Evolutionary conservation across 1,139 yeast genomes (phyloP), one percentile per base, ranked within the genome.

Genomic region (Geotrichum phurueaensis): DNA sequence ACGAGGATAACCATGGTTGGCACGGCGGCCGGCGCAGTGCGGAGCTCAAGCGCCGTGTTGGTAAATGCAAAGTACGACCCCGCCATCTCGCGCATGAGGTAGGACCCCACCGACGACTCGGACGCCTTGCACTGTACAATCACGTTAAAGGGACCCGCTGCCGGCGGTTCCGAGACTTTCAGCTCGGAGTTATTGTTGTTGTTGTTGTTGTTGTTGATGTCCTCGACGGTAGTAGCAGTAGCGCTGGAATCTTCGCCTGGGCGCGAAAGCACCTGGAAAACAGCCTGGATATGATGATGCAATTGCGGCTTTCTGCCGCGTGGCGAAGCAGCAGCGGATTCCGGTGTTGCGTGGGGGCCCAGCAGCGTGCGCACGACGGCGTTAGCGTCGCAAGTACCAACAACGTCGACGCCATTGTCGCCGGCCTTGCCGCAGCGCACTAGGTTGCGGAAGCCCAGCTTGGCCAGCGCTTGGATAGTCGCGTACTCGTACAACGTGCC

Each of bases 401-500:
- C 53, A 9, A 60, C 48, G 47, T 60, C 62, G 25, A 60, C 52
- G 6, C 62, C 62, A 27, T 56, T 56, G 23, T 60, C 62, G 25
- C 62, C 62, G 10, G 54, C 27, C 43, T 55, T 56, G 33, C 62
- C 62, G 31, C 57, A 50, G n/a, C 62, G 29, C 25, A 45, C 43
- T 4, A 60, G 57, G 6, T 53, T 10, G 15, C 48, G 3, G 31
- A 60, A 36, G 12, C 62, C 62, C 12, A 60, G 53, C 22, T 33
- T 39, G 13, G 47, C 53, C 13, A 60, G 53, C 13, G 60, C 59
- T n/a, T 33, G 31, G 15, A 60, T 52, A 4, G 60, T 54, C 10
- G 60, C 53, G 45, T 60, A 60, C 45, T 60, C 62, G 23, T 60
- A 60, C 1, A 60, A 20, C 6, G 62, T 60, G 48, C 62, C 62